phyloP scores from a whole-genome alignment of 2,329 filamentous ascomycete genomes.

The Thielaviopsis populi region DNA sequence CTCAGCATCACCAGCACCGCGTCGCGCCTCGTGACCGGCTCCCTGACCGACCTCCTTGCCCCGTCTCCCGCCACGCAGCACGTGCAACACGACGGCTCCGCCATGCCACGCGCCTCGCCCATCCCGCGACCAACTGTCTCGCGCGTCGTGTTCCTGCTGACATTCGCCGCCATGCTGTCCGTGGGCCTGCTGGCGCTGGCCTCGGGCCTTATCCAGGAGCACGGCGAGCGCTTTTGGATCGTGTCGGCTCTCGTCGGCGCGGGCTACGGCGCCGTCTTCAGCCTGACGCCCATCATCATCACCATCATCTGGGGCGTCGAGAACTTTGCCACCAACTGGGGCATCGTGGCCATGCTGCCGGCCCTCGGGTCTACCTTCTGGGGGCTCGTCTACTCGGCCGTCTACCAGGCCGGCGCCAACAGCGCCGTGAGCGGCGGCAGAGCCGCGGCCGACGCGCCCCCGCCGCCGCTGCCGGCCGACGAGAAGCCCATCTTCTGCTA shows the following conservation, averaged over 20 bases:
- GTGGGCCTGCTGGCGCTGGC: constrained; percentile 65
- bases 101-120: constrained; percentile 21
- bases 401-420: constrained; percentile 56
- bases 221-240: constrained; percentile 67
- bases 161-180: constrained; percentile 59
- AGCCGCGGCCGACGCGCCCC: not conserved
- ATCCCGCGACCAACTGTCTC: constrained; percentile 46
- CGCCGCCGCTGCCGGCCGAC: constrained; percentile 19
- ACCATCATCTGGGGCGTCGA: constrained; percentile 98
- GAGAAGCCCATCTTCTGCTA: constrained; percentile 54
- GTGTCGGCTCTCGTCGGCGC: constrained; percentile 74
- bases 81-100: constrained; percentile 29
- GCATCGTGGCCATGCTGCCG: constrained; percentile 83
- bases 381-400: constrained; percentile 73
- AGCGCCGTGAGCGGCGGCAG: constrained; percentile 23
- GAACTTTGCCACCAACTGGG: constrained; percentile 98
- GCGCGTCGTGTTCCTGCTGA: constrained; percentile 63
- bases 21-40: constrained; percentile 79
- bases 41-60: constrained; percentile 75
- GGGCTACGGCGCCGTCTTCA: constrained; percentile 87
- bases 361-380: constrained; percentile 78
- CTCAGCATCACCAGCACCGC: constrained; percentile 80
- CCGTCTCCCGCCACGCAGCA: constrained; percentile 47
- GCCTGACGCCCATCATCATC: constrained; percentile 77
- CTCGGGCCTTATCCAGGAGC: constrained; percentile 56